phyloP scores from a whole-genome alignment of 805 yeast species.

The Saccharomyces kudriavzevii region DNA sequence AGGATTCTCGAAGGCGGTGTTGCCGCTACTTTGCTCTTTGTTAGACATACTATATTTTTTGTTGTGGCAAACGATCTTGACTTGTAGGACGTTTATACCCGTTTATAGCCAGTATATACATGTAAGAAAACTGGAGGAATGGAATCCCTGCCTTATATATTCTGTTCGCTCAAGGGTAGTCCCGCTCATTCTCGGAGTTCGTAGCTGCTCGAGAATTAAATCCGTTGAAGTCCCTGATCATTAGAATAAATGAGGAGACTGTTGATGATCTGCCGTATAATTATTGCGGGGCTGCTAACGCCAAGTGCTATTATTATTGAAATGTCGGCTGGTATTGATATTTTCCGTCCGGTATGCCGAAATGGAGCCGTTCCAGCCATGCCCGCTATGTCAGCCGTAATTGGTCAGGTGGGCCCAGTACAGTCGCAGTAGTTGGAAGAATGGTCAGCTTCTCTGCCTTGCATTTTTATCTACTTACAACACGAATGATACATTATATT shows the following conservation, averaged over 20 bases:
- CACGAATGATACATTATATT: background rate
- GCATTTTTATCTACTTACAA: background rate
- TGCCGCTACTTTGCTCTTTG: constrained; percentile 10
- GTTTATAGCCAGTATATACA: background rate
- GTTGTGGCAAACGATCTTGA: background rate
- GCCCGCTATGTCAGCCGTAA: background rate
- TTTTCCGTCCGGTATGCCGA: background rate
- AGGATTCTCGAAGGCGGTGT: constrained; percentile 6
- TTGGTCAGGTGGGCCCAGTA: background rate
- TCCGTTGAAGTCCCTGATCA: background rate
- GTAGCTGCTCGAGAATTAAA: background rate
- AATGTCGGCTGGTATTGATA: background rate
- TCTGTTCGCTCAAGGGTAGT: background rate
- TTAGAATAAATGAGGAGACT: background rate
- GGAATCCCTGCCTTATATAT: background rate
- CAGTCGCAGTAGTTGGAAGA: background rate
- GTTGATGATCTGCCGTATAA: background rate
- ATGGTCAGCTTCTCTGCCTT: background rate
- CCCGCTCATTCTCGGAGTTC: background rate
- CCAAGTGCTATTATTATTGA: background rate
- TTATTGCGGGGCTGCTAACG: background rate
- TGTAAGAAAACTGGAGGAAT: background rate
- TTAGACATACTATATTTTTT: constrained; percentile 3
- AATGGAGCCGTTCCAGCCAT: background rate
- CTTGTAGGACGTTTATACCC: background rate